Conservation (phyloP, 2,329 filamentous ascomycete species). For the Cladosporium sp. region DNA sequence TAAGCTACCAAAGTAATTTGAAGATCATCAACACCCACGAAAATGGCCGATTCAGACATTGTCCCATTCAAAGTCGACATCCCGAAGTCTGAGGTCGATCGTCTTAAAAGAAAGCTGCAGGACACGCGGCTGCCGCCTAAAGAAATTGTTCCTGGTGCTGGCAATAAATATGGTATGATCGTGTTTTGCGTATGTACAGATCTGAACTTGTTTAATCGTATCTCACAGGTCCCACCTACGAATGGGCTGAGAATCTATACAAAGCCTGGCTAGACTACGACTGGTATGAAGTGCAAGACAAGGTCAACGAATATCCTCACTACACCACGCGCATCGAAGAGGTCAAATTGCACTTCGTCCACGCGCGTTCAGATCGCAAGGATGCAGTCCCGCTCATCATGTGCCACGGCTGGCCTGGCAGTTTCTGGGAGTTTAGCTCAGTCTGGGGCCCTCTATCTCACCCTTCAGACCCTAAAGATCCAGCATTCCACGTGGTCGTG, state of each 20-base stretch:
- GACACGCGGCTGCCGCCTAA: conserved; percentile 31
- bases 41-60: conserved; percentile 19
- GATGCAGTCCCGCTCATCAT: conserved; percentile 40
- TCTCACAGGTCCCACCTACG: conserved; percentile 13
- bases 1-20: not conserved
- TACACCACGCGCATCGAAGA: conserved; percentile 34
- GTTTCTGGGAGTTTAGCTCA: conserved; percentile 42
- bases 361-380: conserved; percentile 30
- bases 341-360: conserved; percentile 38
- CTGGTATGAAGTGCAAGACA: conserved; percentile 30
- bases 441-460: conserved; percentile 35
- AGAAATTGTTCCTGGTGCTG: conserved; percentile 35
- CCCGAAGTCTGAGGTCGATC: conserved; percentile 32
- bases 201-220: not conserved
- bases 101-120: conserved; percentile 33
- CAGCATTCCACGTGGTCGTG: conserved; percentile 54
- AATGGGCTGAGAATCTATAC: conserved; percentile 34
- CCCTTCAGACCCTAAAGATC: conserved; percentile 23
- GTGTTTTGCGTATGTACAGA: no score
- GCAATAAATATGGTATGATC: conserved; percentile 32
- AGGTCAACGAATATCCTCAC: conserved; percentile 33
- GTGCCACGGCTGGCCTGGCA: conserved; percentile 45
- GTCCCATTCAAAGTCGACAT: conserved; percentile 34
- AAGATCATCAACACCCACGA: not conserved
- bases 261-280: conserved; percentile 33